These are phyloP conservation scores for Neophaeococcomyces mojaviensis DNA, from an alignment of 2,329 filamentous ascomycete species.

Conservation along the genomic window DNA sequence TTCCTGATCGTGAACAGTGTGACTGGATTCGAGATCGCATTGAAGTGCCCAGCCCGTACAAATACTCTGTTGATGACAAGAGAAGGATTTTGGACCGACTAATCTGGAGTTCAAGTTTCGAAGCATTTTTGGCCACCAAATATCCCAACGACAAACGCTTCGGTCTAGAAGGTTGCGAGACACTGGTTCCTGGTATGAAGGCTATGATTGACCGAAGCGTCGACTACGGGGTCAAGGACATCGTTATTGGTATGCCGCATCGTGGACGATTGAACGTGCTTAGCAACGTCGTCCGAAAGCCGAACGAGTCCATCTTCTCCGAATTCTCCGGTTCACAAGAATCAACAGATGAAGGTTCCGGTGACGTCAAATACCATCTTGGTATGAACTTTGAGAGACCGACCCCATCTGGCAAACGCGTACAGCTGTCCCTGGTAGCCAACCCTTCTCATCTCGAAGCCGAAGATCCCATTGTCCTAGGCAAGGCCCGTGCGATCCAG, in stretches of 20 bases:
- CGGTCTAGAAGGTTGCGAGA: conserved; percentile 94
- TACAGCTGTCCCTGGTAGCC: conserved; percentile 96
- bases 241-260: conserved; percentile 98
- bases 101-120: conserved; percentile 98
- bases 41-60: conserved; percentile 89
- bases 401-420: conserved; percentile 94
- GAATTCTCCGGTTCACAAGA: conserved; percentile 87
- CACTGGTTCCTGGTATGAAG: conserved; percentile 97
- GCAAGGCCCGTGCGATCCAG: conserved; percentile 95
- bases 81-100: conserved; percentile 91
- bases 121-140: conserved; percentile 89
- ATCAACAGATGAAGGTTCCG: conserved; percentile 89
- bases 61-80: conserved; percentile 98
- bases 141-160: conserved; percentile 99
- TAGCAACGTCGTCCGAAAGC: conserved; percentile 96
- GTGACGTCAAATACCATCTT: conserved; percentile 98
- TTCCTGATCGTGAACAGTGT: conserved; percentile 92
- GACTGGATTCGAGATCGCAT: conserved; percentile 96
- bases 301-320: conserved; percentile 98
- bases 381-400: conserved; percentile 99
- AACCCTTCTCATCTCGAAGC: conserved; percentile 98
- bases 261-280: conserved; percentile 96
- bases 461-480: conserved; percentile 93
- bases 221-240: conserved; percentile 97
- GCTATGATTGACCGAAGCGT: conserved; percentile 96